Evolutionary conservation across 1,139 yeast species (phyloP), one percentile per base, ranked within the genome.

Genomic region (Yamadazyma sp.): DNA sequence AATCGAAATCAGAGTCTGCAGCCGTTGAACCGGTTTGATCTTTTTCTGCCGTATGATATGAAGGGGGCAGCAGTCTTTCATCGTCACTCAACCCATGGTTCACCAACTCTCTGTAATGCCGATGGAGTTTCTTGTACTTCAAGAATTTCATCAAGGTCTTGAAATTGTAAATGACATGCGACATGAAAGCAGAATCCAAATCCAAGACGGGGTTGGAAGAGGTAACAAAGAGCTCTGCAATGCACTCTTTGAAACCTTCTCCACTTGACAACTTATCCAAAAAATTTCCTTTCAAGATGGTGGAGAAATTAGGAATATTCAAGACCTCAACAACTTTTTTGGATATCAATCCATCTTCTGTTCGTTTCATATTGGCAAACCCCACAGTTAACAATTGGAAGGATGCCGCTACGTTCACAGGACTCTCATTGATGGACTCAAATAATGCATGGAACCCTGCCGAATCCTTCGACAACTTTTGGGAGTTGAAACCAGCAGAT

Each of bases 391-490:
- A 54, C 11, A 74, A 42, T 47, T 71, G 80, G 1, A 76, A 50
- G 0, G 82, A 69, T 2, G 66, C 43, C 12, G 79, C 66, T 29
- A 72, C 48, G 43, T 79, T 80, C 33, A 78, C 57, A 1, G 89
- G 89, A 12, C 57, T 58, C 46, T 83, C 88, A 2, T 59, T 37
- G 5, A 47, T 55, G 9, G 74, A 66, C 27, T 69, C 65, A 51
- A 78, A 83, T 14, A 73, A 53, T 3, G 81, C 66, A 41, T 81
- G 83, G 54, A 70, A 83, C 0, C 89, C 91, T 1, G 88, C 80
- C 9, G 75, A 63, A 31, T 58, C 59, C 10, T 58, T 49, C 17
- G 56, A 48, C 20, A 76, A 44, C 40, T 66, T 61, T 14, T 62
- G 54, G 16, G 64, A 47, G 46, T 66, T 67, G 30, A 69, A 49